Percentiles rank a stretch among this genome's conserved stretches.
These are phyloP conservation scores for Grammothele lineata DNA, from an alignment of 768 basidiomycete genomes.

Conservation along the genomic window DNA sequence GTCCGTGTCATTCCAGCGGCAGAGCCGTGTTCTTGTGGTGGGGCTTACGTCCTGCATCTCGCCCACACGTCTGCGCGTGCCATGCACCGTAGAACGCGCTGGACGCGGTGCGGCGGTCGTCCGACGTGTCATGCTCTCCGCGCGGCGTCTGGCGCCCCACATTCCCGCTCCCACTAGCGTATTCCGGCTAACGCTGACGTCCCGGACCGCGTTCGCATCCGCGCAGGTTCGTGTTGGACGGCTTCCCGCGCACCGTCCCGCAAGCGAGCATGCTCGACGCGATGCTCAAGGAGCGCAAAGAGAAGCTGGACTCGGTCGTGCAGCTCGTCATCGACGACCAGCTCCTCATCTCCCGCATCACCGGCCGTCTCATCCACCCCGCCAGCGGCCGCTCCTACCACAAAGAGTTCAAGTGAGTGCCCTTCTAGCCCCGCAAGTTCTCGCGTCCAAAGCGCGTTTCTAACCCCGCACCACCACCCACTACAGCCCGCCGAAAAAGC, in stretches of 20 bases:
- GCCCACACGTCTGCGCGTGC: background rate
- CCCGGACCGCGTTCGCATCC: background rate
- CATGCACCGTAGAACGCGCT: too few species aligned
- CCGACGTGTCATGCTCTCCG: background rate
- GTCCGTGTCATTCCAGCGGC: background rate
- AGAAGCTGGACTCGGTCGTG: slow-evolving; percentile 89
- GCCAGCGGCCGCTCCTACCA: slow-evolving; percentile 91
- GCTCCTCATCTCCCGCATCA: slow-evolving; percentile 95
- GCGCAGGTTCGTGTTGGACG: slow-evolving; percentile 91
- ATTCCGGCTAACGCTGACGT: slow-evolving; percentile 2
- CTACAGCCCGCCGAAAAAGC: slow-evolving; percentile 93
- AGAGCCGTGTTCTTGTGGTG: too few species aligned
- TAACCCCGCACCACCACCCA: background rate
- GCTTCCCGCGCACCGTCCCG: slow-evolving; percentile 97
- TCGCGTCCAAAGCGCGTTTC: background rate
- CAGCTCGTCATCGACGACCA: slow-evolving; percentile 92
- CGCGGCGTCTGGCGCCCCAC: too few species aligned
- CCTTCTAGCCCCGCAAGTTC: too few species aligned
- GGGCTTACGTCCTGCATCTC: background rate
- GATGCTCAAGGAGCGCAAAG: slow-evolving; percentile 80
- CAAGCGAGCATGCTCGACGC: slow-evolving; percentile 94
- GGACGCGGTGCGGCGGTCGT: too few species aligned
- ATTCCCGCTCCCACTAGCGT: background rate
- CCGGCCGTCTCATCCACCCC: slow-evolving; percentile 91
- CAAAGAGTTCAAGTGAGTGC: slow-evolving; percentile 90